Evolutionary conservation across 1,139 yeast genomes (phyloP).

Genomic region (Yamadazyma membranifaciens): DNA sequence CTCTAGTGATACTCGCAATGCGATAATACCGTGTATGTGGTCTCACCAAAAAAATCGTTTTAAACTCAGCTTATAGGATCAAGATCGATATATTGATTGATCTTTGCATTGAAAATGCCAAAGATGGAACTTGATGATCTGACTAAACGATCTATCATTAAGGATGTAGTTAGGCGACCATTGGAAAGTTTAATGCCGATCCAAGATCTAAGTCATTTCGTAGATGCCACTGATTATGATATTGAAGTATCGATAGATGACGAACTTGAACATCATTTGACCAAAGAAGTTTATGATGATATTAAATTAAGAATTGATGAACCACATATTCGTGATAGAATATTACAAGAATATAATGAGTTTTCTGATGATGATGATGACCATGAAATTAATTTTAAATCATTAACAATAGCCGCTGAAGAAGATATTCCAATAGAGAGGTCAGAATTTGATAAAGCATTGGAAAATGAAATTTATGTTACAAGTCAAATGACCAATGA

Average conservation of each 20-base stretch:
- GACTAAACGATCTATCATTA: background rate
- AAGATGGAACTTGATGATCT: constrained; percentile 2
- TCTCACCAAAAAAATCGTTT: too few relatives aligned
- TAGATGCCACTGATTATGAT: constrained; percentile 7
- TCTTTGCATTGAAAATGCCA: background rate
- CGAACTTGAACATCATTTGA: constrained; percentile 1
- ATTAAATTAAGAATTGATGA: background rate
- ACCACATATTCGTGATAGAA: background rate
- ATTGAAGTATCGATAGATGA: constrained; percentile 5
- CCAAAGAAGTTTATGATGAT: constrained; percentile 1
- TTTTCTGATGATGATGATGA: constrained; percentile 1
- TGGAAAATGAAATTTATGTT: constrained; percentile 1
- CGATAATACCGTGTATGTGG: too few relatives aligned
- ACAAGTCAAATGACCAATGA: too few relatives aligned
- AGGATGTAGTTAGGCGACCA: constrained; percentile 7
- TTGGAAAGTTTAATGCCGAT: constrained; percentile 7
- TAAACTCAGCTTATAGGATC: too few relatives aligned
- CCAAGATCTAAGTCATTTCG: constrained; percentile 6
- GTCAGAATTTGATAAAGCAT: background rate
- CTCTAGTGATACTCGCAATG: too few relatives aligned
- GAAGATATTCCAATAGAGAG: constrained; percentile 1
- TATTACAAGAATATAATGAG: background rate
- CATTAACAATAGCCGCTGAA: background rate
- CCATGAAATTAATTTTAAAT: constrained; percentile 1
- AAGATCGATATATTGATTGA: background rate